phyloP scores from a whole-genome alignment of 2,329 filamentous ascomycete species.

The Monilinia polystroma region DNA sequence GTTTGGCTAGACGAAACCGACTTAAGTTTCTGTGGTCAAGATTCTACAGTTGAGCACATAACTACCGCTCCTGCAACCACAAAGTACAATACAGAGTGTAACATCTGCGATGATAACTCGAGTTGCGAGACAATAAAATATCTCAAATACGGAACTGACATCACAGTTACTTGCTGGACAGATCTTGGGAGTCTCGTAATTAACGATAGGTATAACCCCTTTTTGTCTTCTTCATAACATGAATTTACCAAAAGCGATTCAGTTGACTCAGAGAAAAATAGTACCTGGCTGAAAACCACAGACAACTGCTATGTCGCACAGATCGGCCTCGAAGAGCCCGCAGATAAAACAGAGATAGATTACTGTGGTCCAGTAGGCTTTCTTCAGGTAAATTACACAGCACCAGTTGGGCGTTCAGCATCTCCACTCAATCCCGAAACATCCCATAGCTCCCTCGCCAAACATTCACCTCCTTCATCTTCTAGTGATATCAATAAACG shows the following conservation, averaged over 20 bases:
- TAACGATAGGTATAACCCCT: slow-evolving; percentile 24
- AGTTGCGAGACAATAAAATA: slow-evolving; percentile 27
- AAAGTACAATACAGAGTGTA: slow-evolving; percentile 31
- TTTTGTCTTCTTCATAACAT: neutral
- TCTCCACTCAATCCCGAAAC: neutral
- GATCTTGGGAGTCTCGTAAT: slow-evolving; percentile 24
- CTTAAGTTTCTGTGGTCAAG: slow-evolving; percentile 28
- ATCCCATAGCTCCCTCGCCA: neutral
- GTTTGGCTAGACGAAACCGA: slow-evolving; percentile 20
- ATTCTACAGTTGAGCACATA: slow-evolving; percentile 25
- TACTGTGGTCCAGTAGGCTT: slow-evolving; percentile 32
- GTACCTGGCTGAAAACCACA: slow-evolving; percentile 30
- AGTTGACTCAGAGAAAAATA: slow-evolving; percentile 20
- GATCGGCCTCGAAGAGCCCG: slow-evolving; percentile 24
- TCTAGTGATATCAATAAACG: slow-evolving; percentile 12
- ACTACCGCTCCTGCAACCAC: slow-evolving; percentile 26
- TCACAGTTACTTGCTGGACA: slow-evolving; percentile 31
- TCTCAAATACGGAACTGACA: slow-evolving; percentile 24
- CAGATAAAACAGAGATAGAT: slow-evolving; percentile 27
- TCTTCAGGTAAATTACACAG: slow-evolving; percentile 28
- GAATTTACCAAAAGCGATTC: neutral
- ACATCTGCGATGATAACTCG: slow-evolving; percentile 28
- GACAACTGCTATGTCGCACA: slow-evolving; percentile 31
- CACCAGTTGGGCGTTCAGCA: neutral
- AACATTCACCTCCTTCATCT: neutral